Conservation (phyloP, 2,329 filamentous ascomycete species). For the Sordariomycetes sp. region DNA sequence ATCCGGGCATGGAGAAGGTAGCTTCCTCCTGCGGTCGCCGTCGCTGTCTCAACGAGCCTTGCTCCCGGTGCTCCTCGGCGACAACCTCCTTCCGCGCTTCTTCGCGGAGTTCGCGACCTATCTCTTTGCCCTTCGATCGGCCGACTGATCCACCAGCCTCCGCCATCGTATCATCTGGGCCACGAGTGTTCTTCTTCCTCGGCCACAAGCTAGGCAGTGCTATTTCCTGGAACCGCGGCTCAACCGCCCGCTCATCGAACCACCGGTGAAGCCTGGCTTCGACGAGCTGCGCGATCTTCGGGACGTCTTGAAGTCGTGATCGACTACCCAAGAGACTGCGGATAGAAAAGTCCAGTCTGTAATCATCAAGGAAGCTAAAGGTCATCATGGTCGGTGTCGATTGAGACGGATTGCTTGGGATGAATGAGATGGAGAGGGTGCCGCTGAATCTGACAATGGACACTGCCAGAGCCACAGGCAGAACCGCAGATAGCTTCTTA, state of each 20-base stretch:
- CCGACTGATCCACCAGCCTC: conserved; percentile 38
- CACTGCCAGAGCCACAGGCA: conserved; percentile 86
- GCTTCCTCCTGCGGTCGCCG: conserved; percentile 25
- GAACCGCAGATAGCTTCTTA: conserved; percentile 75
- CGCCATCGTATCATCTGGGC: conserved; percentile 51
- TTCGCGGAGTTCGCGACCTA: conserved; percentile 38
- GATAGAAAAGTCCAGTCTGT: conserved; percentile 74
- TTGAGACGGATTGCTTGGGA: conserved; percentile 62
- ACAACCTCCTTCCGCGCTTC: conserved; percentile 38
- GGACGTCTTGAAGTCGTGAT: conserved; percentile 75
- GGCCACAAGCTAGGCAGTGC: conserved; percentile 77
- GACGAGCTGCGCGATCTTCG: conserved; percentile 79
- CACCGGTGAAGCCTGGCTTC: conserved; percentile 73
- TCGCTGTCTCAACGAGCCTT: conserved; percentile 27
- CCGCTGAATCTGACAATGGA: conserved; percentile 92
- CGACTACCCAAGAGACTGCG: conserved; percentile 70
- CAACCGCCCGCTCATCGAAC: conserved; percentile 82
- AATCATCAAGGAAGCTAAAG: conserved; percentile 89
- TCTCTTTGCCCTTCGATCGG: conserved; percentile 44
- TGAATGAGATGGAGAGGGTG: conserved; percentile 86
- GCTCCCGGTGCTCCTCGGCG: conserved; percentile 31
- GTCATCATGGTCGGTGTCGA: conserved; percentile 79
- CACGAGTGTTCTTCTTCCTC: conserved; percentile 72
- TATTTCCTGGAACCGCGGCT: conserved; percentile 81
- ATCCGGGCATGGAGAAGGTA: conserved; percentile 36